Base-by-base conservation (phyloP, 148 eudicot species). In the Limonium bicolor region DNA sequence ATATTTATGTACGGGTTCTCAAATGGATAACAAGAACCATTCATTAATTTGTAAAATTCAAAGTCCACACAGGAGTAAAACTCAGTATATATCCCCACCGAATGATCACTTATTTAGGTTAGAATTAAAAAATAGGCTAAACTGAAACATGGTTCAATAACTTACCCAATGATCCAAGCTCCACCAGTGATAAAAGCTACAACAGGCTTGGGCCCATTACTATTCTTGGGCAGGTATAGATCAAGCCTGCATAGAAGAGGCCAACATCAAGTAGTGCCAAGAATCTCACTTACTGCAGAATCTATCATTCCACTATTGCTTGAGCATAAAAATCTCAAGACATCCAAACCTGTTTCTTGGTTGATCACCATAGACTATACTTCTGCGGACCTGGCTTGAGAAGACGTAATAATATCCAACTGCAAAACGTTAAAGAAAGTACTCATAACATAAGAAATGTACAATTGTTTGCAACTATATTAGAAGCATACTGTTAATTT, bases 141-240 rank as follows among this genome's bases (percentile, higher is more conserved):
- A 42, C n/a, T 42, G 24, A 20, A 25, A 43, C 20, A 43, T 41
- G 10, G 4, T 3, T 24, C 27, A 17, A 34, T 30, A 13, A 53
- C 78, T 51, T 51, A 79, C 87, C 88, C 88, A 42, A 79, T 75
- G 26, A 79, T 76, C 88, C 88, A 79, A 26, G 88, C 88, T 58
- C 88, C 88, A 60, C 88, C 88, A 22, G 88, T 79, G 20, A 79
- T 57, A 69, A 79, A 79, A 30, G 88, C 82, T 61, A 79, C 76
- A 26, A 79, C 88, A 54, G 88, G 88, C 63, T 66, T 75, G 15
- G 58, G 73, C 21, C 79, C 68, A 49, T 59, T 45, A 24, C 13
- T 53, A 53, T 63, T 57, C 74, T 72, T 64, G 19, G 88, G 88
- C 46, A 80, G 52, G 58, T 72, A 80, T 17, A 80, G 59, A 69